Base-by-base conservation (phyloP, 805 yeast species). In the Nakazawaea holstii region DNA sequence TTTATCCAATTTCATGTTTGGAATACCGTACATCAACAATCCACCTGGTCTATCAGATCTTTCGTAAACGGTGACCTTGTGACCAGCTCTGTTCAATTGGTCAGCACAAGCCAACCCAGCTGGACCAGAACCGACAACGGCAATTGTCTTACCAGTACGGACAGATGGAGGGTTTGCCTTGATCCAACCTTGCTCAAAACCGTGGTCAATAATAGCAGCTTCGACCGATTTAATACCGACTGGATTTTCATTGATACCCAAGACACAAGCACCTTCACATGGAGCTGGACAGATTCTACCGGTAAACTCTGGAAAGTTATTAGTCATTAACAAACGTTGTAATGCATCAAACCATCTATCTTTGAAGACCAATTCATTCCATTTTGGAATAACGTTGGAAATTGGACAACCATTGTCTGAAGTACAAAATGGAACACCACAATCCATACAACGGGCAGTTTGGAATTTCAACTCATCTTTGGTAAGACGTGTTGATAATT, bases 281-380 rank as follows among this genome's bases (percentile, higher is more conserved):
- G 99, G 99, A 52, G 98, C 98, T 20, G 99, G 99, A 71, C 99
- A 92, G 53, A 92, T 92, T 70, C 97, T 82, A 52, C 97, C 96
- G 51, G 98, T 92, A 62, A 94, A 92, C 70, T 94, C 98, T 20
- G 98, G 98, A 86, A 94, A 92, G 71, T 94, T 92, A 73, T 92
- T 92, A 52, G 99, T 94, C 91, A 90, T 92, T 64, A 87, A 70
- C 64, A 92, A 76, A 58, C 96, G 79, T 64, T 90, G 92, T 59
- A 90, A 75, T 15, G 99, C 99, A 59, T 89, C 91, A 60, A 74
- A 81, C 98, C 98, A 92, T 63, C 92, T 82, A 67, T 89, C 92
- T 67, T 90, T 80, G 80, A 90, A 92, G 15, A 92, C 96, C 56
- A 94, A 78, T 65, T 91, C 98, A 67, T 92, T 94, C 92, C 97